A percentile compares a stretch with the other conserved stretches of the same genome.
phyloP scores from a whole-genome alignment of 305 asterid genomes.

The Fraxinus latifolia region DNA sequence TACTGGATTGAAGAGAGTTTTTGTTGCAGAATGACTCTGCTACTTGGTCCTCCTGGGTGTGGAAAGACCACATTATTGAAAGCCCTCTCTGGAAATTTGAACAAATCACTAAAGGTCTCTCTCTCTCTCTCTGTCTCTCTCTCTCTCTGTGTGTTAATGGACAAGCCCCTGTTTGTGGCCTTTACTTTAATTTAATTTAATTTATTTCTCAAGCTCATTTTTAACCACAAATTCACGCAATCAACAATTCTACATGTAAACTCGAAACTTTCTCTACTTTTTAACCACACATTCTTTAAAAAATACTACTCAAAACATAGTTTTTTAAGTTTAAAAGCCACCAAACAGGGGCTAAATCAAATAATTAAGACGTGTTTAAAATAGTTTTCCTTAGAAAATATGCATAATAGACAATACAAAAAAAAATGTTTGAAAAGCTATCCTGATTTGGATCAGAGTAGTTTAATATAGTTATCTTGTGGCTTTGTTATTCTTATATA shows the following conservation, averaged over 20 bases:
- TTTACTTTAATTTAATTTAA: no score
- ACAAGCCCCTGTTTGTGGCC: not conserved
- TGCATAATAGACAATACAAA: not conserved
- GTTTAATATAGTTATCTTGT: not conserved
- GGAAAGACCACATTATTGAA: slow-evolving; percentile 65
- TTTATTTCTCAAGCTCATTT: not conserved
- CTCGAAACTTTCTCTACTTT: not conserved
- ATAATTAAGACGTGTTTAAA: not conserved
- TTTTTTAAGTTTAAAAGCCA: not conserved
- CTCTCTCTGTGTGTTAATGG: not conserved
- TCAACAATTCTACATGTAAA: not conserved
- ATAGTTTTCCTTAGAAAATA: not conserved
- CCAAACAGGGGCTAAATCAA: not conserved
- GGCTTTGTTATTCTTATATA: not conserved
- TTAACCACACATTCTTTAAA: not conserved
- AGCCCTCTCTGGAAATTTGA: slow-evolving; percentile 61
- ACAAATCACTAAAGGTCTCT: slow-evolving; percentile 50
- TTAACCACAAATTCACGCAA: not conserved
- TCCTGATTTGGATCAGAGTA: not conserved
- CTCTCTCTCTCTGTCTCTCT: not conserved
- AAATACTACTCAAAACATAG: not conserved
- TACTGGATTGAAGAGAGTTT: not conserved
- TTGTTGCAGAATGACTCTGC: slow-evolving; percentile 42
- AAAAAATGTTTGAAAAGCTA: not conserved
- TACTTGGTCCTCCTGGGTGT: slow-evolving; percentile 75